Conservation (phyloP, 352 stramenopile genomes). For the Halophytophthora polymorphica region DNA sequence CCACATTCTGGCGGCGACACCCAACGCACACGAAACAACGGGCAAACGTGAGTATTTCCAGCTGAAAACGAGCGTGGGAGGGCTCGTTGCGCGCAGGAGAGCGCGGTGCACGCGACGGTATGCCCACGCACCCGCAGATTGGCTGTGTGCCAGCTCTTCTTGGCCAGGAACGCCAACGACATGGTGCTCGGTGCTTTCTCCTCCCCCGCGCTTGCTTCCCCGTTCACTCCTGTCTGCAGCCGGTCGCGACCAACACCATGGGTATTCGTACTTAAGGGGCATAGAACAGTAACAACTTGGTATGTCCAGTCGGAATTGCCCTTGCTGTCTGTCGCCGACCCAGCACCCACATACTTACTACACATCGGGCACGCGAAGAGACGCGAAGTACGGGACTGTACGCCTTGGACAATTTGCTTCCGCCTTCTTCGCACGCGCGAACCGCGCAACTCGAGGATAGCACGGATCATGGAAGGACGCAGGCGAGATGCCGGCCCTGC, state of each 20-base stretch:
- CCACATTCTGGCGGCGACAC: slow-evolving; percentile 84
- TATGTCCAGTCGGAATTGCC: too few relatives aligned
- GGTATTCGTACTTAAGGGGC: neutral
- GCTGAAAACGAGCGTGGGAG: neutral
- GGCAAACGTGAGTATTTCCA: neutral
- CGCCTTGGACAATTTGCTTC: too few relatives aligned
- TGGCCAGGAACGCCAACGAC: slow-evolving; percentile 92
- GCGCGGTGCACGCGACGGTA: neutral
- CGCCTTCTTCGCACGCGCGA: too few relatives aligned
- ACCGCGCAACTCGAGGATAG: neutral
- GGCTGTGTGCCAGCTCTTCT: slow-evolving; percentile 97
- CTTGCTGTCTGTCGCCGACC: too few relatives aligned
- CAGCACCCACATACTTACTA: too few relatives aligned
- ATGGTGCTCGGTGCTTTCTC: slow-evolving; percentile 30
- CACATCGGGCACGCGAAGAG: too few relatives aligned
- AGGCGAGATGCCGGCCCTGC: slow-evolving; percentile 7
- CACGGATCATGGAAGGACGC: slow-evolving; percentile 21
- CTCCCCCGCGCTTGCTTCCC: neutral
- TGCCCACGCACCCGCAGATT: slow-evolving; percentile 83
- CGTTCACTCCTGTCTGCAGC: neutral
- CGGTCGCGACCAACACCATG: neutral
- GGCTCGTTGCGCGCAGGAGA: neutral
- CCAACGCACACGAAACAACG: neutral
- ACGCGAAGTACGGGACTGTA: too few relatives aligned
- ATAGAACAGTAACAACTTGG: neutral